Evolutionary conservation across 2,329 filamentous ascomycete species (phyloP), one percentile per base, ranked within the genome.

Genomic region (Cordyceps cicadae): DNA sequence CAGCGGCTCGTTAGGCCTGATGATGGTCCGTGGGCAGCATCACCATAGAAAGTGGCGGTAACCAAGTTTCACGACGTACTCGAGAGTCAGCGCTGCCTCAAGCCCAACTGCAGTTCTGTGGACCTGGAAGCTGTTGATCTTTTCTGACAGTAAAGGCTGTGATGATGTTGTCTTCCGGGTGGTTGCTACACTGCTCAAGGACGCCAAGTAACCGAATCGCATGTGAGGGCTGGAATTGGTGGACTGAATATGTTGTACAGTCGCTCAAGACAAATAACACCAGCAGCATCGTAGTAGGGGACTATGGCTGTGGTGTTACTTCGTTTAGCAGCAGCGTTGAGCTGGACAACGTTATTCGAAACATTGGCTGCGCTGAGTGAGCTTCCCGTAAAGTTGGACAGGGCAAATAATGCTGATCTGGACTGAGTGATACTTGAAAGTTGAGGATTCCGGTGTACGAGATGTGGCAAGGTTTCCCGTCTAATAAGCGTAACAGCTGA

Each of bases 31-130:
- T 71, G 69, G 2, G 76, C 66, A 15, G 70, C 63, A 1, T 72
- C 62, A 8, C 74, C 75, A 59, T 75, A 4, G 29, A 6, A 7
- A 8, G 29, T 29, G 29, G 29, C 29, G 29, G 29, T 29, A 70
- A 0, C 66, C 70, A 14, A 77, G 63, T 0, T 71, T 67, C 62
- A 76, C 68, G 61, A 70, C 72, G 63, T 76, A 76, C 60, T 77
- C 67, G 7, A 77, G 66, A 62, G 77, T 74, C 2, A 77, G 68
- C 6, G 70, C 70, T 8, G 74, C 75, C 61, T 77, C 75, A n/a
- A 71, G 55, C 12, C 74, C 69, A 5, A 72, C 72, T 8, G 67
- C 64, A 19, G 66, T 61, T 59, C 75, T 72, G 1, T 67, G 66
- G 63, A 76, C 74, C 11, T 67, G 64, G 19, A 68, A 75, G 62